phyloP scores from a whole-genome alignment of 2,329 filamentous ascomycete genomes.

The Trichoderma brevicompactum region DNA sequence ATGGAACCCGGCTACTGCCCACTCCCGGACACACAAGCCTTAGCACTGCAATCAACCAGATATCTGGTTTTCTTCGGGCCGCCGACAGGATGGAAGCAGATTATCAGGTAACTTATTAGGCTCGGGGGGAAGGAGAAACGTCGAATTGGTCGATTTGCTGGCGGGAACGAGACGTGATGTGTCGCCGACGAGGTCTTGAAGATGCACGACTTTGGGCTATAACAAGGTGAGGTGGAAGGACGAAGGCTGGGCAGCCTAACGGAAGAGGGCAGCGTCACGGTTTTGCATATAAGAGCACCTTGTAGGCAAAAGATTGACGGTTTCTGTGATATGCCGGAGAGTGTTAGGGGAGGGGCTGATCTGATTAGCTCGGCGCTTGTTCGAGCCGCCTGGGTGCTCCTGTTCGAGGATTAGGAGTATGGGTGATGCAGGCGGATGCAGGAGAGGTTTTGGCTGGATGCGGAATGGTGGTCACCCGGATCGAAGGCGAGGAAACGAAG shows the following conservation, averaged over 20 bases:
- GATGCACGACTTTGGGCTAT: slow-evolving; percentile 41
- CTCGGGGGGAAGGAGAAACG: slow-evolving; percentile 32
- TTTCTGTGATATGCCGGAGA: slow-evolving; percentile 31
- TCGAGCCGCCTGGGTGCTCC: slow-evolving; percentile 22
- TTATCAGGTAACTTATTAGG: slow-evolving; percentile 28
- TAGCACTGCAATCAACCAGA: slow-evolving; percentile 30
- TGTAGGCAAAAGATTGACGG: slow-evolving; percentile 19
- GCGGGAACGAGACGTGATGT: neutral
- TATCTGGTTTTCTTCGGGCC: slow-evolving; percentile 28
- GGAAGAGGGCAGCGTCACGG: slow-evolving; percentile 31
- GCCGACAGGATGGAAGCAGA: slow-evolving; percentile 28
- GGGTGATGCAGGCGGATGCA: slow-evolving; percentile 28
- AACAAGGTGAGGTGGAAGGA: slow-evolving; percentile 32
- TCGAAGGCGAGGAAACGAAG: neutral
- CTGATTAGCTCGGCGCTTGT: slow-evolving; percentile 40
- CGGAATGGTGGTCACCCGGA: slow-evolving; percentile 13
- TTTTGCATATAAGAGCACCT: slow-evolving; percentile 25
- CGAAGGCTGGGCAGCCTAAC: slow-evolving; percentile 28
- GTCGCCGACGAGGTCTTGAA: slow-evolving; percentile 3
- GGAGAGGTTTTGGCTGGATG: slow-evolving; percentile 27
- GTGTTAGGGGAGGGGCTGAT: slow-evolving; percentile 37
- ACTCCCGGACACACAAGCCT: slow-evolving; percentile 37
- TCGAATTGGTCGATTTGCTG: slow-evolving; percentile 28
- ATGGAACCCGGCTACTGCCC: slow-evolving; percentile 42
- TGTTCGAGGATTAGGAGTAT: slow-evolving; percentile 24